Conservation (phyloP, 768 basidiomycete genomes). For the Pholiota molesta region DNA sequence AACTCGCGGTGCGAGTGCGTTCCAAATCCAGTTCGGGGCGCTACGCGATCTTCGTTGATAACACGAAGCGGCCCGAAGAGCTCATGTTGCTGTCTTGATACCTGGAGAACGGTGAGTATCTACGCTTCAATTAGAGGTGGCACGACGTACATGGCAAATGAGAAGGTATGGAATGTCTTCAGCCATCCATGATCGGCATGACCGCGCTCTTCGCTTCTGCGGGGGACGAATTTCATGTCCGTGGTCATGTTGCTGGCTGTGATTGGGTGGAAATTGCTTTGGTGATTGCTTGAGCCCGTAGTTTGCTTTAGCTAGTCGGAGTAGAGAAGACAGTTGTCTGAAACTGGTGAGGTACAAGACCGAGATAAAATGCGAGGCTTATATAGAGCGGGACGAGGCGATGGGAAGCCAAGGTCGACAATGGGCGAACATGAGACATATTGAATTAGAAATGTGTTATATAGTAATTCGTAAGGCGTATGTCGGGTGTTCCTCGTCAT, state of each 20-base stretch:
- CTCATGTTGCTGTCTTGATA: slow-evolving; percentile 64
- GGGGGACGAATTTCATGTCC: slow-evolving; percentile 46
- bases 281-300: slow-evolving; percentile 29
- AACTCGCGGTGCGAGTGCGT: slow-evolving; percentile 83
- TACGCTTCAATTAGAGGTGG: neutral
- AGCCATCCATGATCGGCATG: slow-evolving; percentile 85
- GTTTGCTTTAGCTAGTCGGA: slow-evolving; percentile 38
- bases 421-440: slow-evolving; percentile 39
- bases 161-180: slow-evolving; percentile 86
- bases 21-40: slow-evolving; percentile 77
- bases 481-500: slow-evolving; percentile 4
- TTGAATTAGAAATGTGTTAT: slow-evolving; percentile 11
- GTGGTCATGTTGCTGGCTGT: slow-evolving; percentile 16
- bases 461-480: slow-evolving; percentile 16
- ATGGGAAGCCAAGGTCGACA: slow-evolving; percentile 37
- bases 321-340: slow-evolving; percentile 40
- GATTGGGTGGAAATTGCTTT: slow-evolving; percentile 11
- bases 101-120: slow-evolving; percentile 27
- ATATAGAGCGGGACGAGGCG: slow-evolving; percentile 44
- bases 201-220: slow-evolving; percentile 67
- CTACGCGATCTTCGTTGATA: slow-evolving; percentile 93
- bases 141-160: slow-evolving; percentile 62
- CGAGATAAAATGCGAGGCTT: slow-evolving; percentile 39
- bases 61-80: slow-evolving; percentile 80
- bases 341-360: slow-evolving; percentile 30